A percentile compares a stretch with the other conserved stretches of the same genome.
Evolutionary conservation across 495 filamentous ascomycete species (phyloP).

Genomic region (Bryoglossum gracile): DNA sequence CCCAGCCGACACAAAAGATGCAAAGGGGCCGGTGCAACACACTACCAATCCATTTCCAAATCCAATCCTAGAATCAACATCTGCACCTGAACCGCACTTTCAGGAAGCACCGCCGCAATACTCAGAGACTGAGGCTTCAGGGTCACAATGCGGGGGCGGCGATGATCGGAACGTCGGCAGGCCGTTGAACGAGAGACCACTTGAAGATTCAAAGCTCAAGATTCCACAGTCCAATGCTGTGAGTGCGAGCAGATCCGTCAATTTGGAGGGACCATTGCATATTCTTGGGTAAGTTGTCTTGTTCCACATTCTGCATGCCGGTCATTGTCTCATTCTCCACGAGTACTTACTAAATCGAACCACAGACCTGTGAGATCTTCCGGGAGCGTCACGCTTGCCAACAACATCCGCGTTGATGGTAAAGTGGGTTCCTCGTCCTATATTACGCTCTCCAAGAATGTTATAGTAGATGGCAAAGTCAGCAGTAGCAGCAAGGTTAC

Average conservation of each 20-base stretch:
- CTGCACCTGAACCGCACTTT: background rate
- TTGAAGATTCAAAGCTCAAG: too few relatives aligned
- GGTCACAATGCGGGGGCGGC: background rate
- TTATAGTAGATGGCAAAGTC: constrained; percentile 13
- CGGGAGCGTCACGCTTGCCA: background rate
- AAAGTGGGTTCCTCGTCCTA: constrained; percentile 7
- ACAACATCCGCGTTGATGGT: constrained; percentile 12
- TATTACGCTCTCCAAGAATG: constrained; percentile 3
- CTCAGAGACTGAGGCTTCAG: background rate
- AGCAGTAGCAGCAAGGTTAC: constrained; percentile 5
- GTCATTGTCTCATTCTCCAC: too few relatives aligned
- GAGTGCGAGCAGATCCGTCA: constrained; percentile 1
- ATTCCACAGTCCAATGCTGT: constrained; percentile 14
- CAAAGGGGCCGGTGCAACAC: background rate
- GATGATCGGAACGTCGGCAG: background rate
- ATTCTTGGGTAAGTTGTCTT: constrained; percentile 7
- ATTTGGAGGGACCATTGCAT: constrained; percentile 10
- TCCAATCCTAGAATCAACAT: too few relatives aligned
- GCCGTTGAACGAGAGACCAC: too few relatives aligned
- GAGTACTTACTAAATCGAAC: background rate
- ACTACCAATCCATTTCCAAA: background rate
- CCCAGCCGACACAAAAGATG: constrained; percentile 7
- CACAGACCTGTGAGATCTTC: constrained; percentile 1
- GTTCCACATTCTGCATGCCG: background rate
- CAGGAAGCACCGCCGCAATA: background rate